A percentile compares a stretch with the other conserved stretches of the same genome.
Conservation (phyloP, 2,329 filamentous ascomycete genomes). For the Aspergillus persii region DNA sequence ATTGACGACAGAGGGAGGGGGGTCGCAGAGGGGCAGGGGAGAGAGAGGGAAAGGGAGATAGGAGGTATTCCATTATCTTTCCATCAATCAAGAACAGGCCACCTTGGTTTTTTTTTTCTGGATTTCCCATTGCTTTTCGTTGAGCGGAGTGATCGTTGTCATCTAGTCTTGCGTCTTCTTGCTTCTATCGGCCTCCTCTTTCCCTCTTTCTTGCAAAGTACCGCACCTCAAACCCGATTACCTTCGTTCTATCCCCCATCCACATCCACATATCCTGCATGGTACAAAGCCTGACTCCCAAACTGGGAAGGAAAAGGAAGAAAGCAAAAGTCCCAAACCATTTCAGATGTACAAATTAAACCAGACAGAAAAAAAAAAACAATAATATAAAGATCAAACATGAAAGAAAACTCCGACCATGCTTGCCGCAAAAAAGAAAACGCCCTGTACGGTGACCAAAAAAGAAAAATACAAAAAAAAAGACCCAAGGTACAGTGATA, state of each 20-base stretch:
- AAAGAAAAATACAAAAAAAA: slow-evolving; percentile 24
- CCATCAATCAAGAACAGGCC: background rate
- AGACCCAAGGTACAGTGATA: slow-evolving; percentile 11
- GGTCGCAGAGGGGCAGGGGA: background rate
- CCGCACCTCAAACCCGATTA: background rate
- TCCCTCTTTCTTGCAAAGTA: background rate
- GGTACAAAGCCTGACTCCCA: background rate
- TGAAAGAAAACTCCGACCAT: slow-evolving; percentile 31
- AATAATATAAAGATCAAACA: slow-evolving; percentile 6
- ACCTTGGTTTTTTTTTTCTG: background rate
- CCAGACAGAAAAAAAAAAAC: slow-evolving; percentile 4
- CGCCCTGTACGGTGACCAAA: slow-evolving; percentile 31
- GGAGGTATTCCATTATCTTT: background rate
- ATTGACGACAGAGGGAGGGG: background rate
- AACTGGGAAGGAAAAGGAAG: background rate
- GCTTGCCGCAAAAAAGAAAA: slow-evolving; percentile 27
- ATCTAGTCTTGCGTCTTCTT: background rate
- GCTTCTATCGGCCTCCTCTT: background rate
- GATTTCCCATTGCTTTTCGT: slow-evolving; percentile 4
- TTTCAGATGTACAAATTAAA: slow-evolving; percentile 5
- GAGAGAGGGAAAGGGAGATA: background rate
- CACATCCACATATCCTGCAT: background rate
- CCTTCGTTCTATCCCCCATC: background rate
- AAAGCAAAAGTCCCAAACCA: background rate
- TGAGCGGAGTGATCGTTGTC: slow-evolving; percentile 18